Evolutionary conservation across 2,329 filamentous ascomycete genomes (phyloP).

Genomic region (Blastomyces emzantsi): DNA sequence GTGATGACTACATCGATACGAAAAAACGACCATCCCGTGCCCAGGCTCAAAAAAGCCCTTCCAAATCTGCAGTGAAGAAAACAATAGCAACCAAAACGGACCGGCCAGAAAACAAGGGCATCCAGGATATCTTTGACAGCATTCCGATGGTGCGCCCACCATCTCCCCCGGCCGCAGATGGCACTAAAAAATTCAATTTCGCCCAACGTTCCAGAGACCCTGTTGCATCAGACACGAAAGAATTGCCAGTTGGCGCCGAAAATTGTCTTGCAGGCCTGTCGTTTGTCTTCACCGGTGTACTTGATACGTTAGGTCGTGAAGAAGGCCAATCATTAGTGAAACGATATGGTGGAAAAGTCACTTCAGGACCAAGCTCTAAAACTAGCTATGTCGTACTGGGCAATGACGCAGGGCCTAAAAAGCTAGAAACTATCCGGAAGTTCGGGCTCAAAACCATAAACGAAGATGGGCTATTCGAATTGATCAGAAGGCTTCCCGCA

Average conservation of each 20-base stretch:
- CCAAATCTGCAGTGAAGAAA: constrained; percentile 32
- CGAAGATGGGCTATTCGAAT: constrained; percentile 79
- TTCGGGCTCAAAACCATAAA: constrained; percentile 83
- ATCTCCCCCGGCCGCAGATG: constrained; percentile 58
- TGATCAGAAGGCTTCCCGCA: constrained; percentile 72
- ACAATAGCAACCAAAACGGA: constrained; percentile 58
- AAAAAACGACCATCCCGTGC: constrained; percentile 45
- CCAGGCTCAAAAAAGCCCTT: constrained; percentile 27
- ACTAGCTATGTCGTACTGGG: constrained; percentile 92
- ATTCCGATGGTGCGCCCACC: constrained; percentile 77
- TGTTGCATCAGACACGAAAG: constrained; percentile 55
- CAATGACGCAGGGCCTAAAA: constrained; percentile 83
- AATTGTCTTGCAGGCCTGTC: constrained; percentile 83
- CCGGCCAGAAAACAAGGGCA: constrained; percentile 56
- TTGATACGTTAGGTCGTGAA: constrained; percentile 71
- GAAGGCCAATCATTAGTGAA: constrained; percentile 83
- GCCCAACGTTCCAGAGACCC: constrained; percentile 50
- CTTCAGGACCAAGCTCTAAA: constrained; percentile 74
- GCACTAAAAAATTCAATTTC: constrained; percentile 66
- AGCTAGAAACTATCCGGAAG: constrained; percentile 74
- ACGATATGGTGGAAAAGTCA: constrained; percentile 87
- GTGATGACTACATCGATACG: constrained; percentile 49
- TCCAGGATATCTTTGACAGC: constrained; percentile 78
- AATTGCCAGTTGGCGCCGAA: constrained; percentile 72
- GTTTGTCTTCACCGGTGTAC: constrained; percentile 91